Evolutionary conservation across 495 filamentous ascomycete species (phyloP).

Genomic region (Xylaria bambusicola): DNA sequence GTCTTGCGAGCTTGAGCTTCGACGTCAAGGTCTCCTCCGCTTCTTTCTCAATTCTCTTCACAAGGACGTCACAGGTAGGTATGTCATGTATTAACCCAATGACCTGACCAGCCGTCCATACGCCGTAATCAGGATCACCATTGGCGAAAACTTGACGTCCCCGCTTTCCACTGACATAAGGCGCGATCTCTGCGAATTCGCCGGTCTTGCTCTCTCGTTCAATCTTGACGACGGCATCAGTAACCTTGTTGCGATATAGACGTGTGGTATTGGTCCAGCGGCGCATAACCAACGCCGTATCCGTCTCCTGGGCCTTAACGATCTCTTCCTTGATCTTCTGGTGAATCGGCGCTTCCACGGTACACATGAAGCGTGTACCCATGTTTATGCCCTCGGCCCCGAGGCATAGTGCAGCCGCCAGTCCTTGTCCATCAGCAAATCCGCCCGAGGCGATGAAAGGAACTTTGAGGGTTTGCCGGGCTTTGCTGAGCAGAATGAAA

Average conservation of each 20-base stretch:
- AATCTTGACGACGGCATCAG: slow-evolving; percentile 74
- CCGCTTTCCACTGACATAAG: slow-evolving; percentile 87
- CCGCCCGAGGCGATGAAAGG: slow-evolving; percentile 96
- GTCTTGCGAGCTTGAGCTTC: slow-evolving; percentile 39
- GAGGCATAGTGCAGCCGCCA: slow-evolving; percentile 87
- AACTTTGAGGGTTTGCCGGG: slow-evolving; percentile 78
- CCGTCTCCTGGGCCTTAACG: slow-evolving; percentile 82
- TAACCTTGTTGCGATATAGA: slow-evolving; percentile 86
- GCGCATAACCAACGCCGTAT: slow-evolving; percentile 84
- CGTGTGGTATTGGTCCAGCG: slow-evolving; percentile 93
- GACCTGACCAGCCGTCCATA: slow-evolving; percentile 67
- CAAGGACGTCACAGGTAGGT: slow-evolving; percentile 57
- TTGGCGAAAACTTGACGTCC: slow-evolving; percentile 90
- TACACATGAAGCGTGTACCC: slow-evolving; percentile 94
- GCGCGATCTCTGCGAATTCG: slow-evolving; percentile 88
- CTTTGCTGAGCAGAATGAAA: slow-evolving; percentile 86
- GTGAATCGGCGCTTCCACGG: slow-evolving; percentile 89
- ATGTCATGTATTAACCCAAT: slow-evolving; percentile 70
- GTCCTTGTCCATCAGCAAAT: slow-evolving; percentile 91
- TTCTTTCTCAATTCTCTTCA: slow-evolving; percentile 61
- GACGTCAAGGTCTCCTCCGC: slow-evolving; percentile 56
- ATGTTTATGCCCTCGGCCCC: slow-evolving; percentile 97
- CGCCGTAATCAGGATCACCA: slow-evolving; percentile 87
- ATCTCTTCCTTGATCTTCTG: slow-evolving; percentile 91
- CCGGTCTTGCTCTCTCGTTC: slow-evolving; percentile 84